These are phyloP conservation scores for Camelina sativa DNA, from an alignment of 345 rosid species.

Conservation along the genomic window DNA sequence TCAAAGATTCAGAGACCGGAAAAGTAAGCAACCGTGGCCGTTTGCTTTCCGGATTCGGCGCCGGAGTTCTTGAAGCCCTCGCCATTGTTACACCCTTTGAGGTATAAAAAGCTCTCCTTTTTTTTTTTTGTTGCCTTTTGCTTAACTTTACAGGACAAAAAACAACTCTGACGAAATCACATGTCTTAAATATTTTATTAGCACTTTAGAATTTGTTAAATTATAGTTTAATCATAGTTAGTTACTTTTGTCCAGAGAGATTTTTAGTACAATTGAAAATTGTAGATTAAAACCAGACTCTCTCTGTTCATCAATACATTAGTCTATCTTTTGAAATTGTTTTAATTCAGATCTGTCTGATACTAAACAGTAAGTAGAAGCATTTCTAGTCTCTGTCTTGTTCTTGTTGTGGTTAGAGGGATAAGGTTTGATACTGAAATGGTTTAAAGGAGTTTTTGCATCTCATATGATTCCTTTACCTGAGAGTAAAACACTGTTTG, in stretches of 20 bases:
- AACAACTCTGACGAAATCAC: slow-evolving; percentile 6
- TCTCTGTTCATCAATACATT: neutral
- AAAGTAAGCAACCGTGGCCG: slow-evolving; percentile 64
- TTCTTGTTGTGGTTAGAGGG: neutral
- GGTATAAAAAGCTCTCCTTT: slow-evolving; percentile 42
- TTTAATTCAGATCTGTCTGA: slow-evolving; percentile 8
- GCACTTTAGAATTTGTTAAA: neutral
- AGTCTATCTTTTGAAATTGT: neutral
- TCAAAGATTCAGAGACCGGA: slow-evolving; percentile 82
- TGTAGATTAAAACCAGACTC: neutral
- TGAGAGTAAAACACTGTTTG: slow-evolving; percentile 9
- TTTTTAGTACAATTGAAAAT: neutral
- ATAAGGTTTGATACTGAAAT: neutral
- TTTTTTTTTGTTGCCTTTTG: neutral
- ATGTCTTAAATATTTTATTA: slow-evolving; percentile 15
- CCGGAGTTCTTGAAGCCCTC: slow-evolving; percentile 96
- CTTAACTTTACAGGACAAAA: slow-evolving; percentile 3
- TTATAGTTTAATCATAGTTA: neutral
- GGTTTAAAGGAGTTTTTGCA: neutral
- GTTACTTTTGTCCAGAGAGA: slow-evolving; percentile 1
- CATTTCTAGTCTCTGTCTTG: neutral
- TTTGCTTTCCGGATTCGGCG: slow-evolving; percentile 82
- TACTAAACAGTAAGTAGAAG: neutral
- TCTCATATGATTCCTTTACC: neutral
- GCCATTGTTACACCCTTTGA: slow-evolving; percentile 94